Evolutionary conservation across 1,139 yeast species (phyloP).

Genomic region (Saccharomycopsis hybrid): DNA sequence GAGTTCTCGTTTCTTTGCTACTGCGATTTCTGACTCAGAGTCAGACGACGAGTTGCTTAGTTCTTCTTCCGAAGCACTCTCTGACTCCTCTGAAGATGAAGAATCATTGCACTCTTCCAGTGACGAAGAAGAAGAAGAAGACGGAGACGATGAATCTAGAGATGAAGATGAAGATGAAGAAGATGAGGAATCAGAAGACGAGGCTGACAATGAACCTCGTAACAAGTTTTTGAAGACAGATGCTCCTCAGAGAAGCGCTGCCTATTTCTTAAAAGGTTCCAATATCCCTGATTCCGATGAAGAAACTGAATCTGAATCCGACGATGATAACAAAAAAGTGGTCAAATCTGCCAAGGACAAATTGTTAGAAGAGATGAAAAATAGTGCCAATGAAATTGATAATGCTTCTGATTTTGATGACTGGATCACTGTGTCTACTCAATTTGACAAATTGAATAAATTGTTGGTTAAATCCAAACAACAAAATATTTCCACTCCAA

Average conservation of each 20-base stretch:
- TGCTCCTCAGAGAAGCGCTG: conserved; percentile 36
- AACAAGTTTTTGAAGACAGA: conserved; percentile 19
- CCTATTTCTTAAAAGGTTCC: conserved; percentile 53
- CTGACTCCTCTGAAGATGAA: conserved; percentile 43
- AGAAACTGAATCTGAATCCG: conserved; percentile 48
- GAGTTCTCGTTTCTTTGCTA: conserved; percentile 21
- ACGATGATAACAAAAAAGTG: conserved; percentile 66
- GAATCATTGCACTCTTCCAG: conserved; percentile 42
- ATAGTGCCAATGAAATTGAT: conserved; percentile 60
- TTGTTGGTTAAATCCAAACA: conserved; percentile 63
- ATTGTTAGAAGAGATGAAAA: conserved; percentile 78
- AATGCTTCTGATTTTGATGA: conserved; percentile 29
- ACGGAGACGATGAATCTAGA: conserved; percentile 28
- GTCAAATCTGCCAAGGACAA: conserved; percentile 94
- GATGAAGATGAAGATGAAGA: conserved; percentile 33
- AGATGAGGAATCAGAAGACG: conserved; percentile 36
- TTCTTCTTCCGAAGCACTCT: conserved; percentile 5
- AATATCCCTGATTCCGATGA: conserved; percentile 42
- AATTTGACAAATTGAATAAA: conserved; percentile 73
- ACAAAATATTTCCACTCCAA: conserved; percentile 69
- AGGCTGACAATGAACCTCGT: conserved; percentile 38
- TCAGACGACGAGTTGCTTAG: conserved; percentile 63
- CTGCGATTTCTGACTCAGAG: conserved; percentile 21
- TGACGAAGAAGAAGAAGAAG: conserved; percentile 26
- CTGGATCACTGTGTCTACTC: conserved; percentile 72